These are phyloP conservation scores for Saccharum spontaneum DNA, from an alignment of 176 grass and related monocot species.

Conservation along the genomic window DNA sequence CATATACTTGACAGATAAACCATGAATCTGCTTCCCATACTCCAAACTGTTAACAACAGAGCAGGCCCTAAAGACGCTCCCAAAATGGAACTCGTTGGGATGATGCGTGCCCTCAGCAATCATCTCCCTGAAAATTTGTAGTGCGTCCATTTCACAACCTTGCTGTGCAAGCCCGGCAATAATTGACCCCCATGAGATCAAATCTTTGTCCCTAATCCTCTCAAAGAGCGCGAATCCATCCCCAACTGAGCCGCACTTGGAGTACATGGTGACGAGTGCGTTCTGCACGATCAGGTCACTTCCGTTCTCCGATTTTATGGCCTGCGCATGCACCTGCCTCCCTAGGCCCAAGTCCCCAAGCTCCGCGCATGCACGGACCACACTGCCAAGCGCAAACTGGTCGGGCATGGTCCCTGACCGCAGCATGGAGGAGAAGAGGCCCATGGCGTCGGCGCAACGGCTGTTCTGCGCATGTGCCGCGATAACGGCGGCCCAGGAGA, in stretches of 20 bases:
- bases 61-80: slow-evolving; percentile 60
- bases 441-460: slow-evolving; percentile 22
- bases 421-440: slow-evolving; percentile 69
- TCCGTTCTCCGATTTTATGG: slow-evolving; percentile 38
- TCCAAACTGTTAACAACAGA: slow-evolving; percentile 32
- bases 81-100: slow-evolving; percentile 80
- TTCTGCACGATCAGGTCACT: slow-evolving; percentile 58
- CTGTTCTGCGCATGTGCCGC: slow-evolving; percentile 60
- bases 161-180: slow-evolving; percentile 45
- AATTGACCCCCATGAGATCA: slow-evolving; percentile 81
- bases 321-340: slow-evolving; percentile 64
- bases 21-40: slow-evolving; percentile 60
- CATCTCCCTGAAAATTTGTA: slow-evolving; percentile 61
- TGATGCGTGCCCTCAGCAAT: slow-evolving; percentile 40
- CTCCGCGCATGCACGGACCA: slow-evolving; percentile 49
- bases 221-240: slow-evolving; percentile 43
- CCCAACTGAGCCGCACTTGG: slow-evolving; percentile 40
- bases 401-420: slow-evolving; percentile 43
- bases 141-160: slow-evolving; percentile 39
- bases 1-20: slow-evolving; percentile 60
- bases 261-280: slow-evolving; percentile 73
- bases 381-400: slow-evolving; percentile 70
- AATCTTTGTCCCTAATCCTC: slow-evolving; percentile 62
- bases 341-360: slow-evolving; percentile 35
- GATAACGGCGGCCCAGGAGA: slow-evolving; percentile 81